Percentiles rank a stretch among this genome's conserved stretches.
phyloP scores from a whole-genome alignment of 371 early-diverging fungal species.

The Haplosporangium sp. region DNA sequence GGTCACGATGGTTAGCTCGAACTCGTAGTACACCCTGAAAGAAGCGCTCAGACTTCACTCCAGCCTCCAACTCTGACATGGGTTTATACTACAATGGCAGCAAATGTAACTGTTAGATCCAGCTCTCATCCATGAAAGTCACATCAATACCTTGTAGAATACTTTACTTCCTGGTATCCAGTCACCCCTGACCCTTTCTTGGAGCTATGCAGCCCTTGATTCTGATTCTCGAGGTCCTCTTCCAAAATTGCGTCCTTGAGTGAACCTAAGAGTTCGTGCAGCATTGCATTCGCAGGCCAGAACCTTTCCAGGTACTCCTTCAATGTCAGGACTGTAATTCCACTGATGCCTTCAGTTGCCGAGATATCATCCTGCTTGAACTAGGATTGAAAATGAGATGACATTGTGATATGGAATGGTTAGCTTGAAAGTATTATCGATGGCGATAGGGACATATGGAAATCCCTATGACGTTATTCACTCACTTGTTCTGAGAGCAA shows the following conservation, averaged over 20 bases:
- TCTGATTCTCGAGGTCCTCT: constrained; percentile 57
- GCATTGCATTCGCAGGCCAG: constrained; percentile 55
- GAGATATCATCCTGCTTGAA: constrained; percentile 26
- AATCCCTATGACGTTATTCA: constrained; percentile 9
- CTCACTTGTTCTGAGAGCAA: constrained; percentile 64
- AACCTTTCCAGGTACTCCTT: constrained; percentile 60
- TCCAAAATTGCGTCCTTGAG: constrained; percentile 67
- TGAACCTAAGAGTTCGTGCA: constrained; percentile 61
- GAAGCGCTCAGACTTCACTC: constrained; percentile 67
- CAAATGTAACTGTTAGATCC: neutral
- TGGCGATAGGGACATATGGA: neutral
- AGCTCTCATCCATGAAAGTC: neutral
- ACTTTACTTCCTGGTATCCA: constrained; percentile 65
- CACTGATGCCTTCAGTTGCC: constrained; percentile 6
- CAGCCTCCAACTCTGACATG: constrained; percentile 66
- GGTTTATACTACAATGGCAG: constrained; percentile 63
- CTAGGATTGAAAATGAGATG: constrained; percentile 13
- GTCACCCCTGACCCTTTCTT: constrained; percentile 51
- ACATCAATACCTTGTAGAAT: too few species aligned
- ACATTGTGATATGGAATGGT: constrained; percentile 3
- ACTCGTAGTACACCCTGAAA: constrained; percentile 66
- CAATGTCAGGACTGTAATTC: constrained; percentile 36
- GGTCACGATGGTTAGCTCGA: constrained; percentile 62
- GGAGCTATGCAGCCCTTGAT: constrained; percentile 12
- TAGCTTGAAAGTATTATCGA: too few species aligned